A percentile compares a stretch with the other conserved stretches of the same genome.
Conservation (phyloP, 768 basidiomycete genomes). For the Kwoniella botswanensis region DNA sequence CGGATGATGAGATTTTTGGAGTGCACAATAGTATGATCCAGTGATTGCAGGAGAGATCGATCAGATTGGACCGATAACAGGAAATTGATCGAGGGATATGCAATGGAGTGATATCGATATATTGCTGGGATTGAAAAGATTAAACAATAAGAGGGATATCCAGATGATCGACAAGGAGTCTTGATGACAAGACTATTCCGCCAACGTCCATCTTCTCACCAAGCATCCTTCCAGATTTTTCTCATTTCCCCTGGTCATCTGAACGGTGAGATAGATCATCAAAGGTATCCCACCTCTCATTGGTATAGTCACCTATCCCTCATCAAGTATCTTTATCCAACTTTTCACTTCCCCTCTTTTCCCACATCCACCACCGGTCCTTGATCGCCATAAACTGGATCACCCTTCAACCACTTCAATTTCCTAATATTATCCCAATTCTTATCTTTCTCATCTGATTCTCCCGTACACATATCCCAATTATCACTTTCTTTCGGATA, state of each 20-base stretch:
- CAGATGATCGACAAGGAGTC: background rate
- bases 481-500: constrained; percentile 58
- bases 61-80: no score
- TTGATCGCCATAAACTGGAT: constrained; percentile 60
- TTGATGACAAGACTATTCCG: background rate
- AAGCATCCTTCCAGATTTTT: background rate
- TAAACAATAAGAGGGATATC: background rate
- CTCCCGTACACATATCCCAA: constrained; percentile 61
- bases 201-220: no score
- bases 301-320: no score
- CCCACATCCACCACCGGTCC: constrained; percentile 48
- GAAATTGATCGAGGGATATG: no score
- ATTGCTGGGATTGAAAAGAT: background rate
- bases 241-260: no score
- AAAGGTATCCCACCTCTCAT: background rate
- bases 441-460: constrained; percentile 45
- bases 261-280: background rate
- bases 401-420: constrained; percentile 59
- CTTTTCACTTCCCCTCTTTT: no score
- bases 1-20: no score
- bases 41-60: no score
- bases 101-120: background rate
- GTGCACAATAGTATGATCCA: no score
- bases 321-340: background rate
- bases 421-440: constrained; percentile 46